Evolutionary conservation across 2,329 filamentous ascomycete genomes (phyloP).

Genomic region (Ceratocystis destructans): DNA sequence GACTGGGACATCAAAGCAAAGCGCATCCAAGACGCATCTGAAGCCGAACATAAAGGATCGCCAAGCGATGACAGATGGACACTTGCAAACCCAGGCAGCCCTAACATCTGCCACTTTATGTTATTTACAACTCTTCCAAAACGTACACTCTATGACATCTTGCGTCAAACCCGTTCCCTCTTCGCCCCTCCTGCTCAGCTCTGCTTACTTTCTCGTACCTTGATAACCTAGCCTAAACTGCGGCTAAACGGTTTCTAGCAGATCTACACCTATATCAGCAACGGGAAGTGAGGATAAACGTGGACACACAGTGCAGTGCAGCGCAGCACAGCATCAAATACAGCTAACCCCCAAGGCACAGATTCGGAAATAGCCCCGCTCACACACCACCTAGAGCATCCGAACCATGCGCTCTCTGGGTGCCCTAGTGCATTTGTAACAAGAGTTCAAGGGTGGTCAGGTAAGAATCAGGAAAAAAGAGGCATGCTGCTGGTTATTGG

Average conservation of each 20-base stretch:
- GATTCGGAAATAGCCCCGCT: not conserved
- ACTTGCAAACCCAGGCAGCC: not conserved
- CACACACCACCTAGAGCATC: not conserved
- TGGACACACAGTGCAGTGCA: not conserved
- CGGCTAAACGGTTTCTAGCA: not conserved
- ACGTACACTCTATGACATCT: not conserved
- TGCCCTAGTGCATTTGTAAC: not conserved
- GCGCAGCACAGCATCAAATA: not conserved
- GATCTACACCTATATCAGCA: not conserved
- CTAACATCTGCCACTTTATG: not conserved
- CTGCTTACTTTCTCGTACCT: not conserved
- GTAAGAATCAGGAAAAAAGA: conserved; percentile 4
- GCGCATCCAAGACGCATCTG: not conserved
- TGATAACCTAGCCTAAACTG: not conserved
- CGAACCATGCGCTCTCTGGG: not conserved
- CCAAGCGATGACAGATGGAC: not conserved
- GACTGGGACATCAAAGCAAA: not conserved
- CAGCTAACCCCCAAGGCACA: not conserved
- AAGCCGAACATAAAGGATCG: not conserved
- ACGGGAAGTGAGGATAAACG: not conserved
- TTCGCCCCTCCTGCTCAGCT: not conserved
- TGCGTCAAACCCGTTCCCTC: not conserved
- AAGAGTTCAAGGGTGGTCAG: not conserved
- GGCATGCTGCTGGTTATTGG: conserved; percentile 3
- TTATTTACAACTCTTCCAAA: not conserved